A percentile compares a stretch with the other conserved stretches of the same genome.
Conservation (phyloP, 129 eudicot species). For the Logfia minima region DNA sequence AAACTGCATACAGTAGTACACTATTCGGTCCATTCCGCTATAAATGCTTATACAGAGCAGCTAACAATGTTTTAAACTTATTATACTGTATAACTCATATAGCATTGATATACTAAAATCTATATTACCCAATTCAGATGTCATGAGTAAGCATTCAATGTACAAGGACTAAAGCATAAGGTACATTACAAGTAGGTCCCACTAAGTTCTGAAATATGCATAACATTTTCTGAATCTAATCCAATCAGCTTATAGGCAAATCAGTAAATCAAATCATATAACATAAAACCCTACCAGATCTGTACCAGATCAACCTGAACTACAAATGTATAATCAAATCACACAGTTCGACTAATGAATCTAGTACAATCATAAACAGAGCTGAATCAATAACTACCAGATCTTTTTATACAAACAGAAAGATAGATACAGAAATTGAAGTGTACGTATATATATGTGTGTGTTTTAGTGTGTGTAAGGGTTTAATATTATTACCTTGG, state of each 20-base stretch:
- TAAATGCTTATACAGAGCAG: background rate
- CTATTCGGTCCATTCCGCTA: background rate
- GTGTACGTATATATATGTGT: background rate
- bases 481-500: constrained; percentile 12
- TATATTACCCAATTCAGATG: background rate
- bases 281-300: constrained; percentile 18
- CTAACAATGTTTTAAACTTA: background rate
- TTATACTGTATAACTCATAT: background rate
- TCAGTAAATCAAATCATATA: constrained; percentile 8
- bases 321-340: background rate
- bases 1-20: constrained; percentile 2
- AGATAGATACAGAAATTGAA: background rate
- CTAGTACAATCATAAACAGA: constrained; percentile 5
- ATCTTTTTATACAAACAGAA: background rate
- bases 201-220: background rate
- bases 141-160: constrained; percentile 3
- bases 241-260: background rate
- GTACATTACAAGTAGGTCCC: constrained; percentile 17
- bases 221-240: constrained; percentile 15
- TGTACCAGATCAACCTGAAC: constrained; percentile 16
- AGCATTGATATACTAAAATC: background rate
- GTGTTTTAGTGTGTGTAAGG: background rate
- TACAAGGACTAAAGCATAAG: constrained; percentile 20
- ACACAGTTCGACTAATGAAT: constrained; percentile 4
- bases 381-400: background rate